Conservation (phyloP, 163 green algal genomes). For the Chloroidium sp. region DNA sequence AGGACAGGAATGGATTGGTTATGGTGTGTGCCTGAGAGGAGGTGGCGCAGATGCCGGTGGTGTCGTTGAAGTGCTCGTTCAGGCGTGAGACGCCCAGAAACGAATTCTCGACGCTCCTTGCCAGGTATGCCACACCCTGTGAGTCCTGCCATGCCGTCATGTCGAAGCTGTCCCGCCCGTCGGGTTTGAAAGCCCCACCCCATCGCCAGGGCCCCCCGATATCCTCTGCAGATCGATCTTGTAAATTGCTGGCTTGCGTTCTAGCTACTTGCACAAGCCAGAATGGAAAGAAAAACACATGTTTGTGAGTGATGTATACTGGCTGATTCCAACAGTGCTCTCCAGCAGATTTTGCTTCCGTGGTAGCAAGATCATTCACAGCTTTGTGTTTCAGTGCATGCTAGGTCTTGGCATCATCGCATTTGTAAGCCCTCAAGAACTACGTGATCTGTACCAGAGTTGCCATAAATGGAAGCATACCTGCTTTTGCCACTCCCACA, state of each 20-base stretch:
- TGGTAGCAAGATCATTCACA: too few relatives aligned
- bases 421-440: too few relatives aligned
- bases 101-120: conserved; percentile 9
- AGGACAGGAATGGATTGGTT: too few relatives aligned
- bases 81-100: conserved; percentile 12
- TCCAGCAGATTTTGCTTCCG: too few relatives aligned
- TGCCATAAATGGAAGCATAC: neutral
- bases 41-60: neutral
- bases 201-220: neutral
- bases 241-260: too few relatives aligned
- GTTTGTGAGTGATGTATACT: conserved; percentile 1
- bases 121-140: conserved; percentile 8
- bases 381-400: too few relatives aligned
- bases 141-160: conserved; percentile 12
- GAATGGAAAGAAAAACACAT: neutral
- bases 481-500: conserved; percentile 8
- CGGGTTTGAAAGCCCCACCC: conserved; percentile 9
- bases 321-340: neutral
- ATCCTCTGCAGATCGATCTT: neutral
- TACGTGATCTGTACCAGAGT: too few relatives aligned
- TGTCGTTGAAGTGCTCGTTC: conserved; percentile 2
- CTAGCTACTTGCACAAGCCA: neutral
- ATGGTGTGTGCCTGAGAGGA: too few relatives aligned
- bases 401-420: too few relatives aligned
- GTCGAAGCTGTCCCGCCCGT: conserved; percentile 12